Base-by-base conservation (phyloP, 1,284 basidiomycete genomes). In the Malassezia dermatis region DNA sequence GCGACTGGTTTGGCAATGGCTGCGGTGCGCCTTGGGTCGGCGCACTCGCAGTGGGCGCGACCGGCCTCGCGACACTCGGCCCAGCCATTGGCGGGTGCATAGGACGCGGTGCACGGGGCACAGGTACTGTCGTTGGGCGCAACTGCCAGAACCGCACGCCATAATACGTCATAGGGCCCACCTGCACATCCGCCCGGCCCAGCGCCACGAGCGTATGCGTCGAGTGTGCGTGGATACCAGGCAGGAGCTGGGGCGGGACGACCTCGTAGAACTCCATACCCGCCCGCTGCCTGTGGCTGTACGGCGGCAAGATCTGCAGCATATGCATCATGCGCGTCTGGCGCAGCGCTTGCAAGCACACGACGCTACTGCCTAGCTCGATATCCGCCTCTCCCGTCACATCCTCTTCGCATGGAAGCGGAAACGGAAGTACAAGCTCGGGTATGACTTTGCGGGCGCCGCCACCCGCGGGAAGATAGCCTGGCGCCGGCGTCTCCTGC, bases 261-360 rank as follows among this genome's bases (percentile, higher is more conserved):
- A 56, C 56, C 35, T 63, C 61, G 7, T 62, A 65, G 34, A 62
- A 68, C 51, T 63, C 58, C 51, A 60, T 60, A 40, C 66, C 67
- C 0, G 64, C 56, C 30, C 59, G 51, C 24, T 61, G 61, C 11
- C 63, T 56, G 43, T 68, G 64, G 47, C 66, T 66, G 60, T 65
- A 71, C 0, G 64, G 67, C 11, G 69, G 64, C 4, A 73, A 60
- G 3, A 73, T 55, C 28, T 64, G 61, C 2, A 70, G 65, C 42
- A 73, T 66, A 47, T 73, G 67, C 44, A 66, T 63, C 47, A 73
- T 66, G 11, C 71, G 63, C 5, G 67, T 69, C 43, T 73, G 71
- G 10, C 71, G 65, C 24, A 73, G 54, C 8, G 69, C 67, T 51
- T 73, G 71, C 8, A 64, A 59, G 19, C 70, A 53, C 11, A 68